Conservation (phyloP, 2,329 filamentous ascomycete species). For the Calonectria pteridis region DNA sequence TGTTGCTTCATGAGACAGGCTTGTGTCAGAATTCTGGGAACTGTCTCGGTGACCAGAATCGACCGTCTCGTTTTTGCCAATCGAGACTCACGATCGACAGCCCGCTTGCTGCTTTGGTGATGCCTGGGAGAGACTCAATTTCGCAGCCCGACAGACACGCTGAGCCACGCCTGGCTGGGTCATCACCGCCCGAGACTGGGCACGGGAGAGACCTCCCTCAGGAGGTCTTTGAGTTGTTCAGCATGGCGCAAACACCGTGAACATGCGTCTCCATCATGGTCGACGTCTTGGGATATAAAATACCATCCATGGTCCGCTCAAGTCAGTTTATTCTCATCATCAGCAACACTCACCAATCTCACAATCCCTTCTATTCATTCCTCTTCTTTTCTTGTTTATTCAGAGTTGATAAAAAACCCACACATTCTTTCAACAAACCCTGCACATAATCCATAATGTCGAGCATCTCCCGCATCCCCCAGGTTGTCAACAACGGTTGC, state of each 20-base stretch:
- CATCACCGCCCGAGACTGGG: constrained; percentile 1
- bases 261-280: not conserved
- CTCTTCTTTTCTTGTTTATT: constrained; percentile 25
- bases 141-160: not conserved
- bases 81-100: not conserved
- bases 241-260: not conserved
- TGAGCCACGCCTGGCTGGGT: not conserved
- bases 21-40: not conserved
- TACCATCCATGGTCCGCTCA: constrained; percentile 5
- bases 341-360: constrained; percentile 22
- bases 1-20: not conserved
- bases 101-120: not conserved
- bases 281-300: constrained; percentile 23
- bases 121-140: not conserved
- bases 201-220: not conserved
- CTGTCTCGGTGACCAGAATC: constrained; percentile 7
- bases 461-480: constrained; percentile 34
- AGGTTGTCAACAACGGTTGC: constrained; percentile 38
- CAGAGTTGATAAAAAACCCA: constrained; percentile 6
- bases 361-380: constrained; percentile 6
- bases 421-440: constrained; percentile 1
- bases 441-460: constrained; percentile 32
- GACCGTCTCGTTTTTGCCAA: not conserved
- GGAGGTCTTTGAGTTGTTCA: not conserved
- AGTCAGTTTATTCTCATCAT: constrained; percentile 10